These are phyloP conservation scores for Juncus effusus DNA, from an alignment of 176 grass and related monocot species.

Conservation along the genomic window DNA sequence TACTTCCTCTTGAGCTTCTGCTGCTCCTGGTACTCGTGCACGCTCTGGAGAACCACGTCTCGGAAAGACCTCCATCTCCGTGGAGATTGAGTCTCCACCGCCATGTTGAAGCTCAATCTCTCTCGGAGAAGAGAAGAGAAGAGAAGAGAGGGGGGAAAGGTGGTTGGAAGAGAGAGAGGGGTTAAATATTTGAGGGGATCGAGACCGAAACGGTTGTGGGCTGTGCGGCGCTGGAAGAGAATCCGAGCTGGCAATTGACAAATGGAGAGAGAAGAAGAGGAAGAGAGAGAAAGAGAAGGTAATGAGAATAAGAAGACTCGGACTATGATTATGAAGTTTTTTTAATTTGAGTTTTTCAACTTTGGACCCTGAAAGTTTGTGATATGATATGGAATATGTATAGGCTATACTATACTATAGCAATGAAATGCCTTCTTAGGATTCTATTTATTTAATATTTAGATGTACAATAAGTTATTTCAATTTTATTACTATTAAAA, in stretches of 20 bases:
- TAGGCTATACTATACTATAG: no score
- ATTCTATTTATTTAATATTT: no score
- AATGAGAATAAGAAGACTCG: neutral
- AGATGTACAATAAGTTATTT: no score
- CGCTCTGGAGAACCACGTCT: conserved; percentile 76
- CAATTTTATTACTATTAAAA: no score
- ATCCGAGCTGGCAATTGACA: conserved; percentile 38
- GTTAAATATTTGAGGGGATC: neutral
- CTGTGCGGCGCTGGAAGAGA: conserved; percentile 1
- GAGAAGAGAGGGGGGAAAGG: neutral
- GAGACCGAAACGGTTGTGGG: conserved; percentile 33
- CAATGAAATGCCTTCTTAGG: no score
- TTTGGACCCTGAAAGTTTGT: neutral
- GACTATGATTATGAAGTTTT: neutral
- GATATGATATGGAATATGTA: no score
- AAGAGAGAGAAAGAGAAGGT: conserved; percentile 3
- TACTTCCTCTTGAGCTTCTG: conserved; percentile 47
- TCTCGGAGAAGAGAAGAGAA: conserved; percentile 11
- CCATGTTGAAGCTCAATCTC: conserved; percentile 19
- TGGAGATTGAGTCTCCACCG: conserved; percentile 38
- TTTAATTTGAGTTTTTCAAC: conserved; percentile 6
- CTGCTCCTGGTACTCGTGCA: conserved; percentile 72
- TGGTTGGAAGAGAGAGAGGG: conserved; percentile 18
- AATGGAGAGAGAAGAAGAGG: neutral
- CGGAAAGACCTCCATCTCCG: conserved; percentile 62